Evolutionary conservation across 2,329 filamentous ascomycete genomes (phyloP), one percentile per base, ranked within the genome.

Genomic region (Pyrenophora tritici-repentis): DNA sequence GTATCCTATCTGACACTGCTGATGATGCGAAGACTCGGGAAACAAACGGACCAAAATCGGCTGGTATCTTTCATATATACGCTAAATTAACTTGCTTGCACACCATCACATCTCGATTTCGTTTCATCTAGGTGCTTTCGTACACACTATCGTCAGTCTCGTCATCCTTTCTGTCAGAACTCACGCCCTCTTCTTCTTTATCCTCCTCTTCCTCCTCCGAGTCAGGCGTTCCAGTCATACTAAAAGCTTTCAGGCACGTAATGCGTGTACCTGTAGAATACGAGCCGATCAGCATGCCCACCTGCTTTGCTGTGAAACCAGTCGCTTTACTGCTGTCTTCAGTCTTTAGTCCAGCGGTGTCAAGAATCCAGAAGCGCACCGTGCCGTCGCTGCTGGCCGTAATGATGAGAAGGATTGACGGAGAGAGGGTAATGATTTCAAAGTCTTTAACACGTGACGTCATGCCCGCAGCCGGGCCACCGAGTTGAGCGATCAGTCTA

Each of bases 231-330:
- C 71, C 72, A 72, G 89, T 83, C 90, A 97, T 95, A 57, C 90
- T 78, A 76, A 96, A 97, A 17, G 88, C 88, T 63, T 85, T 86
- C 65, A 97, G 70, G 71, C 94, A 97, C 32, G 92, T 97, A 61
- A 97, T 91, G 49, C 94, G 81, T 71, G 93, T 92, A 38, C 87
- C 86, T 17, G 92, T 96, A 73, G 92, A 88, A 66, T 94, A 94
- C 26, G 83, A 86, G 13, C 87, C 91, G 37, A 96, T 71, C 47
- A 95, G 70, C 58, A 76, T 81, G 24, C 90, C 91, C 17, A 89
- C 73, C 56, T 84, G 81, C 24, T 59, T 67, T 6, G 71, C 64
- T 6, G 66, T 62, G 33, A 67, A 68, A 4, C 59, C 63, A 35
- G 57, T 56, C 16, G 49, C 56, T 37, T 62, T 49, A 7, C 56